Percentiles rank a stretch among this genome's conserved stretches.
Conservation (phyloP, 257 asterid genomes). For the Ajuga chamaepitys region DNA sequence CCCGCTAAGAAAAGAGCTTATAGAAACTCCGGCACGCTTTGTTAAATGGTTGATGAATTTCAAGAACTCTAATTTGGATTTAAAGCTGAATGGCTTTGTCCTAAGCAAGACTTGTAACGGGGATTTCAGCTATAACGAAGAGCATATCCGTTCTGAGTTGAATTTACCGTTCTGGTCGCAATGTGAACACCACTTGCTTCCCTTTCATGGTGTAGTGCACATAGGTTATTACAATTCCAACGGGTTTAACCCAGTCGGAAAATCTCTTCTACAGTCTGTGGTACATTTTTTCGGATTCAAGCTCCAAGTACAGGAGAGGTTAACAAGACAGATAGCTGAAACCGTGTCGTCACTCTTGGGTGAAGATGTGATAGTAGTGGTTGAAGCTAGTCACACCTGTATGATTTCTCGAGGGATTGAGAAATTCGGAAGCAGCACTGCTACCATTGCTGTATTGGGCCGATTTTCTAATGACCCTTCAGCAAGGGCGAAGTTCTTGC, state of each 20-base stretch:
- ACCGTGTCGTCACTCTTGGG: constrained; percentile 57
- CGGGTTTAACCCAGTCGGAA: constrained; percentile 30
- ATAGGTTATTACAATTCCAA: constrained; percentile 49
- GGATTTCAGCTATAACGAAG: constrained; percentile 20
- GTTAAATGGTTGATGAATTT: constrained; percentile 73
- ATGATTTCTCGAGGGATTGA: constrained; percentile 90
- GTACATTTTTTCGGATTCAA: constrained; percentile 81
- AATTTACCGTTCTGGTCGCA: constrained; percentile 72
- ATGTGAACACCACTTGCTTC: constrained; percentile 92
- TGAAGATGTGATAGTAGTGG: constrained; percentile 77
- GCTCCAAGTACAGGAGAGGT: constrained; percentile 95
- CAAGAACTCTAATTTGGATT: constrained; percentile 39
- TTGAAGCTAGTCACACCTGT: constrained; percentile 85
- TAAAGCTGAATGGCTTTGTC: constrained; percentile 42
- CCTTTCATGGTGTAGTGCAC: constrained; percentile 84
- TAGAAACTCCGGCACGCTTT: constrained; percentile 68
- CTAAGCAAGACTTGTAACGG: constrained; percentile 22
- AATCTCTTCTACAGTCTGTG: constrained; percentile 57
- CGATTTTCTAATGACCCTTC: constrained; percentile 57
- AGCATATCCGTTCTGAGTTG: constrained; percentile 40
- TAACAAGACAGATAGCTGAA: constrained; percentile 87
- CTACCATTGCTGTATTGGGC: constrained; percentile 79
- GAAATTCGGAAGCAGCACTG: constrained; percentile 83
- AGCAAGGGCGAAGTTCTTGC: constrained; percentile 60
- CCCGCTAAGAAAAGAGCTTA: constrained; percentile 65